Percentiles rank a stretch among this genome's conserved stretches.
phyloP scores from a whole-genome alignment of 1,284 basidiomycete genomes.

The Irpex lacteus region DNA sequence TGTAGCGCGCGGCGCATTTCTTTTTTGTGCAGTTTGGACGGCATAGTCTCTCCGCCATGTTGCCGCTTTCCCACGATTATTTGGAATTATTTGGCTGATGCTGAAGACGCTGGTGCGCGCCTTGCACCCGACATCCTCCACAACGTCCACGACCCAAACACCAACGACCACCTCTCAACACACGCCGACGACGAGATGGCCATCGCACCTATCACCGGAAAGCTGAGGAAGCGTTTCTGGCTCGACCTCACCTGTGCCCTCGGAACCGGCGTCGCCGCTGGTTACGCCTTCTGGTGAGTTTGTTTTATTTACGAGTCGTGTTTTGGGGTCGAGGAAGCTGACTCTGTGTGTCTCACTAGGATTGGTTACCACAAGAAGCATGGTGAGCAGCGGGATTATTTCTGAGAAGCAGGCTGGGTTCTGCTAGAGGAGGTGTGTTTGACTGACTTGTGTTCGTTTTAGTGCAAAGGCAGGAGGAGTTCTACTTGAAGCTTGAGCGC shows the following conservation, averaged over 20 bases:
- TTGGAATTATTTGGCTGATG: constrained; percentile 26
- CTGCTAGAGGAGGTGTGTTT: neutral
- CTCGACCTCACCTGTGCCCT: constrained; percentile 71
- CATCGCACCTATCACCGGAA: constrained; percentile 86
- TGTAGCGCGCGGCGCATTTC: neutral
- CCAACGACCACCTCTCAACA: constrained; percentile 2
- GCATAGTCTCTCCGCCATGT: neutral
- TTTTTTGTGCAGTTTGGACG: neutral
- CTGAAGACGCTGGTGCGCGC: constrained; percentile 11
- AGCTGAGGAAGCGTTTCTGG: constrained; percentile 86
- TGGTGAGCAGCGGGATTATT: constrained; percentile 45
- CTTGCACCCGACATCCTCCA: constrained; percentile 9
- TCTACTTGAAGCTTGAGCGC: constrained; percentile 79
- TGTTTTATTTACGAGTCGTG: constrained; percentile 17
- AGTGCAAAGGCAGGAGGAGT: constrained; percentile 82
- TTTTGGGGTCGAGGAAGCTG: constrained; percentile 14
- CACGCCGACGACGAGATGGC: constrained; percentile 44
- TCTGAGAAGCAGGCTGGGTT: neutral
- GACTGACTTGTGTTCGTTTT: neutral
- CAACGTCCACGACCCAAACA: constrained; percentile 7
- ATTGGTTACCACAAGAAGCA: constrained; percentile 75
- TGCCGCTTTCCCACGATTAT: constrained; percentile 14
- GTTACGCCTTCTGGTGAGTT: constrained; percentile 78
- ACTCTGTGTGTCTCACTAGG: constrained; percentile 42
- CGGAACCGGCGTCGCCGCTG: constrained; percentile 69